Percentiles rank a stretch among this genome's conserved stretches.
Evolutionary conservation across 176 grass and related monocot species (phyloP).

Genomic region (Bothriochloa decipiens): DNA sequence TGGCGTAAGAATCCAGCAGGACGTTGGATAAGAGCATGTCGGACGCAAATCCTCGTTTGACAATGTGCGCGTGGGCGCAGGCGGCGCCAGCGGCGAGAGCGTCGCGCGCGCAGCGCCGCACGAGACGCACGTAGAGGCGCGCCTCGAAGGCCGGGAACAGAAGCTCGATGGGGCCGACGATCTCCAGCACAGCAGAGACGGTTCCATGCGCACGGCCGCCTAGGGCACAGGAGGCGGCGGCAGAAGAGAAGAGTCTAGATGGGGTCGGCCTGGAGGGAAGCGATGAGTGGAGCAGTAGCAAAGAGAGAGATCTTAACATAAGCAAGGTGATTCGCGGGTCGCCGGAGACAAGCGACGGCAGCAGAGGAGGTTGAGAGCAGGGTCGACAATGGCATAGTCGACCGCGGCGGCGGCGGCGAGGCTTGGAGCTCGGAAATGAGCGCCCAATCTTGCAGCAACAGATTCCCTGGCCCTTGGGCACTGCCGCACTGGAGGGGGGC

Average conservation of each 20-base stretch:
- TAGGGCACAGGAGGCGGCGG: constrained; percentile 30
- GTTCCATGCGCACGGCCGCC: constrained; percentile 20
- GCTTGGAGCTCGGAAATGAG: constrained; percentile 35
- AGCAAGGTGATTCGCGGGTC: constrained; percentile 39
- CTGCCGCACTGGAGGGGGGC: no score
- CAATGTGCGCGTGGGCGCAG: constrained; percentile 63
- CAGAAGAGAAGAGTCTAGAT: constrained; percentile 48
- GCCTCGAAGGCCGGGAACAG: constrained; percentile 62
- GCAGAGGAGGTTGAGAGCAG: constrained; percentile 29
- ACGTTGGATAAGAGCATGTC: constrained; percentile 75
- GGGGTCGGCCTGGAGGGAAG: constrained; percentile 52
- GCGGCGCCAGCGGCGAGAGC: constrained; percentile 48
- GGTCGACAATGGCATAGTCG: constrained; percentile 58
- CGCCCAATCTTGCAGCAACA: constrained; percentile 29
- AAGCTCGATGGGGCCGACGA: constrained; percentile 72
- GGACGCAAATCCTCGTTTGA: constrained; percentile 66
- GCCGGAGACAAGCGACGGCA: constrained; percentile 51
- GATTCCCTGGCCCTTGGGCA: not conserved
- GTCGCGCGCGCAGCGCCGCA: constrained; percentile 72
- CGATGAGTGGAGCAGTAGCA: constrained; percentile 47
- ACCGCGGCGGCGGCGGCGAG: constrained; percentile 30
- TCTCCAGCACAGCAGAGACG: constrained; percentile 65
- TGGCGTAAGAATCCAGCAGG: constrained; percentile 78
- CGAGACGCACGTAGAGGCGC: constrained; percentile 70
- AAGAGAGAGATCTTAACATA: constrained; percentile 73